These are phyloP conservation scores for Phytopythium montanum DNA, from an alignment of 352 stramenopile species.

Conservation along the genomic window DNA sequence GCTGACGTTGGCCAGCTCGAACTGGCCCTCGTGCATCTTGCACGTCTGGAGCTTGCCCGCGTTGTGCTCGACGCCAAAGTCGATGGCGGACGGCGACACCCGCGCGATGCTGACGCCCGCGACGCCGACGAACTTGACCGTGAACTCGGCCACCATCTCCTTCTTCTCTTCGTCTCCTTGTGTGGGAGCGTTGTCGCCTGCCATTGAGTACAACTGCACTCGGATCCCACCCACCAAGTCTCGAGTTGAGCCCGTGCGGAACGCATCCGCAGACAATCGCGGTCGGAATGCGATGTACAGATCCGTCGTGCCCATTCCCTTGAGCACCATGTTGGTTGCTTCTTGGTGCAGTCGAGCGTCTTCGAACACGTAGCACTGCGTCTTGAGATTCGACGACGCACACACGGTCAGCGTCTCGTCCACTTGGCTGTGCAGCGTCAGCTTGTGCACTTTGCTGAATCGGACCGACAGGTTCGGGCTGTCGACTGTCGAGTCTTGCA, in stretches of 20 bases:
- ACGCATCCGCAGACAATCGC: slow-evolving; percentile 70
- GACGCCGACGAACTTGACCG: slow-evolving; percentile 84
- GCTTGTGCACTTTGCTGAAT: slow-evolving; percentile 87
- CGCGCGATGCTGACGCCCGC: slow-evolving; percentile 75
- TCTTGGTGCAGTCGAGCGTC: slow-evolving; percentile 66
- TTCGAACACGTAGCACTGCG: slow-evolving; percentile 87
- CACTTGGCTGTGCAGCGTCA: slow-evolving; percentile 82
- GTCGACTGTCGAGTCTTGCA: slow-evolving; percentile 75
- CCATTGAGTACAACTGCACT: slow-evolving; percentile 71
- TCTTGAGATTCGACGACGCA: slow-evolving; percentile 86
- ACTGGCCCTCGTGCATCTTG: slow-evolving; percentile 57
- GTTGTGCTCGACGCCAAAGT: slow-evolving; percentile 81
- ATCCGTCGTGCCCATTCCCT: slow-evolving; percentile 60
- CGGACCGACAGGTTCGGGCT: slow-evolving; percentile 70
- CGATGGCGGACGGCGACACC: slow-evolving; percentile 57
- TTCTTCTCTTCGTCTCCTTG: slow-evolving; percentile 43
- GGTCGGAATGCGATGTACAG: slow-evolving; percentile 80
- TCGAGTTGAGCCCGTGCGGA: slow-evolving; percentile 73
- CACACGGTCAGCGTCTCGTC: slow-evolving; percentile 65
- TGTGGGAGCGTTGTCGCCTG: not conserved
- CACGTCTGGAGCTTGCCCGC: slow-evolving; percentile 32
- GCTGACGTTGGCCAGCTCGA: slow-evolving; percentile 81
- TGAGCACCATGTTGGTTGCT: slow-evolving; percentile 67
- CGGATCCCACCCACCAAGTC: slow-evolving; percentile 86
- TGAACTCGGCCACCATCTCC: slow-evolving; percentile 84